Base-by-base conservation (phyloP, 1,139 yeast species). In the Scheffersomyces insectosa region DNA sequence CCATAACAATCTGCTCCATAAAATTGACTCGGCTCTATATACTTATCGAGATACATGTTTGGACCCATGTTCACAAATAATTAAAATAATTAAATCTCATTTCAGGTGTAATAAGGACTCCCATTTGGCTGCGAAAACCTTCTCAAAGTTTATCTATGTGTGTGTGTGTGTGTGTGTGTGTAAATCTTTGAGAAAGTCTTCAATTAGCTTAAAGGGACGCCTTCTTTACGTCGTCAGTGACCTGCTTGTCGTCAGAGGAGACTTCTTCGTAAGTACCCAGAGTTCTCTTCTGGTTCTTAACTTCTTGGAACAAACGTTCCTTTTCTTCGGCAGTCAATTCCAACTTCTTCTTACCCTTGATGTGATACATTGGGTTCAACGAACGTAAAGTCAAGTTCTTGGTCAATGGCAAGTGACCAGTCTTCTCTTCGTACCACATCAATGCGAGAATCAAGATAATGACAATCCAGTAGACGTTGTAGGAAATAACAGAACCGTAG, bases 351-450 rank as follows among this genome's bases (percentile, higher is more conserved):
- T 59, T 59, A 12, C 56, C 56, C 59, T 56, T 60, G 40, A 60
- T 48, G 51, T 59, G 52, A 50, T 58, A 55, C 59, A 59, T 54
- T 28, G 64, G 65, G 54, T 59, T 60, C 52, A 60, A 52, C 39
- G 57, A 39, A 13, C 39, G 45, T 41, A 55, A 43, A 13, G 54
- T 56, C 39, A 57, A 32, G 38, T 41, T 45, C 53, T 55, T 55
- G 48, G 44, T 29, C 41, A 55, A 54, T 4, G 65, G 65, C 52
- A 60, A 57, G 51, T 60, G 65, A 28, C 64, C 65, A 36, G 41
- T 37, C 42, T 46, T 57, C 50, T 60, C 65, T 51, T 60, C 63
- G 48, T 45, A 59, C 43, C 49, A 43, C 63, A 60, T 59, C 47
- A 57, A 48, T 10, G 28, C 31, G 31, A 60, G 49, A 10, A 52